phyloP scores from a whole-genome alignment of 768 basidiomycete species.

The Boletus sp. region DNA sequence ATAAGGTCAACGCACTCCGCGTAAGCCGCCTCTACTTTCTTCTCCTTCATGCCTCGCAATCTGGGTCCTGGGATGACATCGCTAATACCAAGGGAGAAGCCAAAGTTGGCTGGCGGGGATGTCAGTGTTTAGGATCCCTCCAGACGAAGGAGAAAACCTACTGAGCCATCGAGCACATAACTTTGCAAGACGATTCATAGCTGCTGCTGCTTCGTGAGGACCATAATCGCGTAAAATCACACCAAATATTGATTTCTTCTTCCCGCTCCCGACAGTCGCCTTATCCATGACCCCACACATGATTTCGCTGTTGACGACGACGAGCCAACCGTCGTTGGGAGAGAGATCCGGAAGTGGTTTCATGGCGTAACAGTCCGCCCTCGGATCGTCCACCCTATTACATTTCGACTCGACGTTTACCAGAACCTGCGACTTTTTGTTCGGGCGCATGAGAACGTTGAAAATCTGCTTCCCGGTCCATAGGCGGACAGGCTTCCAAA shows the following conservation, averaged over 20 bases:
- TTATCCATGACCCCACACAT: constrained; percentile 99
- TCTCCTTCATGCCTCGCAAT: constrained; percentile 78
- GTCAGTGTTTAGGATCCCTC: constrained; percentile 2
- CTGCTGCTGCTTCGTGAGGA: constrained; percentile 86
- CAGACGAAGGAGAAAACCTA: constrained; percentile 33
- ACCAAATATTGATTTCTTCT: constrained; percentile 99
- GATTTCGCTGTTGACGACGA: constrained; percentile 95
- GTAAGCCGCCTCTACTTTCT: constrained; percentile 85
- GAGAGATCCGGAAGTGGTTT: constrained; percentile 78
- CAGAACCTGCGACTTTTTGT: constrained; percentile 72
- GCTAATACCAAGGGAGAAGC: constrained; percentile 97
- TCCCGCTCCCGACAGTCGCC: constrained; percentile 94
- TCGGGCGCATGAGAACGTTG: constrained; percentile 94
- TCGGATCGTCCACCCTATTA: constrained; percentile 81
- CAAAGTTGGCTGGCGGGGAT: constrained; percentile 77
- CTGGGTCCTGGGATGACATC: constrained; percentile 95
- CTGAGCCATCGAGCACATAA: constrained; percentile 92
- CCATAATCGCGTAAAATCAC: constrained; percentile 98
- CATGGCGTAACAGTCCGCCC: constrained; percentile 60
- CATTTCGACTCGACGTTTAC: constrained; percentile 98
- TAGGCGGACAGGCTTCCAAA: constrained; percentile 87
- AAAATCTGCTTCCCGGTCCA: constrained; percentile 99
- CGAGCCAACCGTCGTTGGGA: constrained; percentile 97
- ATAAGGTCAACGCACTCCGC: constrained; percentile 85
- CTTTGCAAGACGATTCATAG: constrained; percentile 96